Percentiles rank a stretch among this genome's conserved stretches.
Conservation (phyloP, 352 stramenopile species). For the Globisporangium nagaii region DNA sequence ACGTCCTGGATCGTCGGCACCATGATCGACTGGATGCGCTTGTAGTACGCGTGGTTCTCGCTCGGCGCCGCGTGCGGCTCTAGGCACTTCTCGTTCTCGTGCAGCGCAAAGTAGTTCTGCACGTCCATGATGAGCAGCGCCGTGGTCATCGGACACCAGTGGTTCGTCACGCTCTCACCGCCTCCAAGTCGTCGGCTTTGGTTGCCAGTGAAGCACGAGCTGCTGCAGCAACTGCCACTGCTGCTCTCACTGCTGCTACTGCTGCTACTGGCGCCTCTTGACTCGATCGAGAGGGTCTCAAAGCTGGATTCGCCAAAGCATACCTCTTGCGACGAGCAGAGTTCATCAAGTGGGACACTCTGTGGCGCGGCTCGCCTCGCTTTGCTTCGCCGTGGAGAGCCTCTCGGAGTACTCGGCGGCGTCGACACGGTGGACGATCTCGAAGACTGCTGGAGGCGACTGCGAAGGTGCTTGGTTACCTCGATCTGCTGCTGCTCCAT, state of each 20-base stretch:
- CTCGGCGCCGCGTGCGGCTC: conserved; percentile 8
- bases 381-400: not conserved
- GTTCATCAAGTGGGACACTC: not conserved
- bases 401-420: not conserved
- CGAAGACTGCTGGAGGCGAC: conserved; percentile 25
- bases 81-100: conserved; percentile 20
- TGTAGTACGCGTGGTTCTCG: conserved; percentile 29
- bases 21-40: conserved; percentile 42
- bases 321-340: not conserved
- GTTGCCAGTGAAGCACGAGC: conserved; percentile 4
- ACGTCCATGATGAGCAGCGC: conserved; percentile 59
- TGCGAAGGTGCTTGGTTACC: conserved; percentile 43
- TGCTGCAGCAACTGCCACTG: not conserved
- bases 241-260: not conserved
- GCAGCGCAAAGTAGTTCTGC: conserved; percentile 61
- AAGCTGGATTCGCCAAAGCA: not conserved
- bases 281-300: conserved; percentile 2
- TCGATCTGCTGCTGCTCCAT: conserved; percentile 41
- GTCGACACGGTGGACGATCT: conserved; percentile 3
- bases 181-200: not conserved
- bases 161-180: conserved; percentile 16
- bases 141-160: conserved; percentile 64
- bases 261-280: not conserved
- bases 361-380: not conserved
- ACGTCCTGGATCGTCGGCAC: conserved; percentile 58